A percentile compares a stretch with the other conserved stretches of the same genome.
phyloP scores from a whole-genome alignment of 2,329 filamentous ascomycete species.

The Fusarium penzigii region DNA sequence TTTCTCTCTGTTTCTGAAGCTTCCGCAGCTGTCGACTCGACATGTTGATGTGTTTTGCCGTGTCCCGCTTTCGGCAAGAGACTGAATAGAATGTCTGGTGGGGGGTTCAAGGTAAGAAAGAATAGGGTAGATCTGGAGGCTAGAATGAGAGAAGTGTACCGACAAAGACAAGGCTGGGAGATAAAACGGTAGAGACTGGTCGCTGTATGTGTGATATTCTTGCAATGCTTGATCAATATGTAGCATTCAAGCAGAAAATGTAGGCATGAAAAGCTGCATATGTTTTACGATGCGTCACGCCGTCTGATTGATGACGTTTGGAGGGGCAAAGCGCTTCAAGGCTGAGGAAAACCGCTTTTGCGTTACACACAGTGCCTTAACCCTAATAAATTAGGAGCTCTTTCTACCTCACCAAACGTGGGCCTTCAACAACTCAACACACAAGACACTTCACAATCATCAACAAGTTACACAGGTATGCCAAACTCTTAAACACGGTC shows the following conservation, averaged over 20 bases:
- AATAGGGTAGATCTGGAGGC: neutral
- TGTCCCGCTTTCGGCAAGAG: neutral
- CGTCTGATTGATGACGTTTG: neutral
- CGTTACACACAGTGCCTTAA: neutral
- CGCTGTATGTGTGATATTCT: neutral
- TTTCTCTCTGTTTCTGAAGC: constrained; percentile 51
- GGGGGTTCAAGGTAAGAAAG: too few species aligned
- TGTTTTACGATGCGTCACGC: neutral
- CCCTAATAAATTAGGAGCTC: too few species aligned
- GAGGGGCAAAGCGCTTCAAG: neutral
- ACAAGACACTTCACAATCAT: too few species aligned
- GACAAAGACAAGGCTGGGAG: neutral
- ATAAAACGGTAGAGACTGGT: neutral
- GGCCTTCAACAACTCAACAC: too few species aligned
- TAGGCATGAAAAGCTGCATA: neutral
- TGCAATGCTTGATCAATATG: neutral
- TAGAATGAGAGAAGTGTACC: neutral
- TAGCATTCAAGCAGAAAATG: neutral
- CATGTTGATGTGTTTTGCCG: constrained; percentile 37
- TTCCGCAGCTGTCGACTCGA: constrained; percentile 54
- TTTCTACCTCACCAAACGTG: neutral
- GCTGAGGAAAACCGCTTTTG: neutral
- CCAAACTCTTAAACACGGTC: too few species aligned
- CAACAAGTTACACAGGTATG: too few species aligned
- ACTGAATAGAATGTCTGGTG: too few species aligned